Base-by-base conservation (phyloP, 441 rosid genomes). In the Capsella rubella region DNA sequence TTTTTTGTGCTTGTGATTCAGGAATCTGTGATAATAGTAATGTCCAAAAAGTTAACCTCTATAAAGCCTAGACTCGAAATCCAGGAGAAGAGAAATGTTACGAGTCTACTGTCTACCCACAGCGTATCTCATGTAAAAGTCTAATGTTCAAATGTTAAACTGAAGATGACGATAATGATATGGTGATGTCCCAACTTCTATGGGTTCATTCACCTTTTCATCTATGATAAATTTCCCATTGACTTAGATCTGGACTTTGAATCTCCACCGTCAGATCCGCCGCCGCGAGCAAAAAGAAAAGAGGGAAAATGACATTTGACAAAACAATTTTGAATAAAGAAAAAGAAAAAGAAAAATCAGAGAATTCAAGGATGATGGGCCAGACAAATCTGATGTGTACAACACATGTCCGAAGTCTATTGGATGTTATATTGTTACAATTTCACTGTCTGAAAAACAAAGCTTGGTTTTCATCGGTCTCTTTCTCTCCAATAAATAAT, bases 191-290 rank as follows among this genome's bases (percentile, higher is more conserved):
- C 2, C 8, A 40, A 46, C 50, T 46, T 46, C 45, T n/a, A 18
- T 25, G 51, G 35, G 7, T 45, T 57, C 25, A 14, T 43, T 45
- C 11, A 32, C 8, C 35, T 32, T 11, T 4, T 37, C 13, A 14
- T 55, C 21, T 31, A 15, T 11, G 46, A 58, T 37, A 10, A 11
- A 39, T 28, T 21, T 21, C 50, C 29, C 16, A 15, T 18, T 11
- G 67, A 60, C 56, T 35, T 35, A 53, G 45, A 75, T 75, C 69
- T 60, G n/a, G 21, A 69, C 69, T 62, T 47, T 8, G 37, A 63
- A 56, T 64, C 46, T 56, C 21, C 75, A 70, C 75, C 75, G 71
- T 69, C 71, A 7, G 75, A 62, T 76, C 53, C 18, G 65, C 71
- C 67, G 67, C 60, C 66, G 72, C 16, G 13, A 56, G 18, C 16